Base-by-base conservation (phyloP, 2,329 filamentous ascomycete species). In the Colletotrichum zoysiae region DNA sequence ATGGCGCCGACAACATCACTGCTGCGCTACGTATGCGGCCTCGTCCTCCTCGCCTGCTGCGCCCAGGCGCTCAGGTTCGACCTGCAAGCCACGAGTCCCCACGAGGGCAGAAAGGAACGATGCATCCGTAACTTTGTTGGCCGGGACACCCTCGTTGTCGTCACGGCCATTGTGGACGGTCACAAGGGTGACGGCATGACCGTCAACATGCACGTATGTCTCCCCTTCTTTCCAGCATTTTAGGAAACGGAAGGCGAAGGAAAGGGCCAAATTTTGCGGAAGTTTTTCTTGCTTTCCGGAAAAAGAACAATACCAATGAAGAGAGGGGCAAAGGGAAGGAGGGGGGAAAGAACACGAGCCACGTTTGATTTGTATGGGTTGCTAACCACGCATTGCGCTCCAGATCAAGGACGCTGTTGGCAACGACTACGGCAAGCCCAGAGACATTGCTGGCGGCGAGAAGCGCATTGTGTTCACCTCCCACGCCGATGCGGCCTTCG, bases 91-190 rank as follows among this genome's bases (percentile, higher is more conserved):
- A 88, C 91, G 75, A 83, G 85, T 64, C 82, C 84, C 70, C 86
- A 89, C 81, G 90, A 92, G 77, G 86, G 86, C 74, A 90, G 88
- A 78, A 89, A 91, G 79, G 93, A 95, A 84, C 90, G 95, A 85
- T 99, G 96, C 86, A 93, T 99, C 82, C 91, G 95, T 81, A 99
- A 99, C 86, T 99, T 98, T 82, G 95, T 98, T 76, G 89, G 90
- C 73, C 93, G 91, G 83, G 95, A 98, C 80, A 97, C 96, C 75
- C 86, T 99, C 75, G 96, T 99, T 53, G 95, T 98, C 44, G 95
- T 99, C 65, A 98, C 95, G 69, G 93, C 95, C 67, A 97, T 91
- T 71, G 88, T 97, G 68, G 90, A 92, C 80, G 96, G 96, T n/a
- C 85, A 85, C 76, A 93, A 92, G 84, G 95, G 95, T 70, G 96